Evolutionary conservation across 2,329 filamentous ascomycete species (phyloP).

Genomic region (Sclerotinia trifoliorum): DNA sequence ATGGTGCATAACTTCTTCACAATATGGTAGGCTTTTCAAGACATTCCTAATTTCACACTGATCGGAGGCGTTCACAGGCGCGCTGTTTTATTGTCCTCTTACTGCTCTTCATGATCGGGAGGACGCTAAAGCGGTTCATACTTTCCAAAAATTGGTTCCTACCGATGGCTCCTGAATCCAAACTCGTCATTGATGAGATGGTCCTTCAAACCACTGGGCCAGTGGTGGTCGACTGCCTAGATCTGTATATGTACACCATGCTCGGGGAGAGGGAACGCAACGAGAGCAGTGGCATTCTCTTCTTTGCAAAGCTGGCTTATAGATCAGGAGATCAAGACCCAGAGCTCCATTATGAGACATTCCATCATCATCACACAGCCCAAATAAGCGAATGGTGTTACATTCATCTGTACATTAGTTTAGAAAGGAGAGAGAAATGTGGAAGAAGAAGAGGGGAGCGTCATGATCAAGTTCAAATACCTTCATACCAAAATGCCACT

Average conservation of each 20-base stretch:
- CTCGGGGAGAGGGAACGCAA: constrained; percentile 43
- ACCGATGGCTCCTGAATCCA: background rate
- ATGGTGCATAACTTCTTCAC: too few relatives aligned
- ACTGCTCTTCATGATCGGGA: constrained; percentile 44
- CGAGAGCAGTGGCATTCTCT: background rate
- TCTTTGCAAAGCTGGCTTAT: background rate
- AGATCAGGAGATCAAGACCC: background rate
- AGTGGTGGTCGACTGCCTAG: constrained; percentile 40
- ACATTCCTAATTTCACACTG: background rate
- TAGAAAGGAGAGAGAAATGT: background rate
- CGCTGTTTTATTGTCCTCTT: constrained; percentile 42
- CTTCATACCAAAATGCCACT: background rate
- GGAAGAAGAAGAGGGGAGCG: background rate
- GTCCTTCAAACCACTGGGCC: constrained; percentile 42
- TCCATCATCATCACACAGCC: background rate
- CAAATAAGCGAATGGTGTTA: background rate
- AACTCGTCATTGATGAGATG: constrained; percentile 47
- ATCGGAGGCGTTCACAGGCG: background rate
- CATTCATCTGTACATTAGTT: background rate
- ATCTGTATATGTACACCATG: constrained; percentile 43
- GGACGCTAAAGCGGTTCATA: constrained; percentile 33
- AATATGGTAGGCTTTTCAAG: too few relatives aligned
- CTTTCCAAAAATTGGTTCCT: background rate
- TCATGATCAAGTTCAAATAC: background rate
- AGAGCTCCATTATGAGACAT: background rate